These are phyloP conservation scores for Cavenderia fasciculata DNA, from an alignment of 78 protist genomes.

Conservation along the genomic window DNA sequence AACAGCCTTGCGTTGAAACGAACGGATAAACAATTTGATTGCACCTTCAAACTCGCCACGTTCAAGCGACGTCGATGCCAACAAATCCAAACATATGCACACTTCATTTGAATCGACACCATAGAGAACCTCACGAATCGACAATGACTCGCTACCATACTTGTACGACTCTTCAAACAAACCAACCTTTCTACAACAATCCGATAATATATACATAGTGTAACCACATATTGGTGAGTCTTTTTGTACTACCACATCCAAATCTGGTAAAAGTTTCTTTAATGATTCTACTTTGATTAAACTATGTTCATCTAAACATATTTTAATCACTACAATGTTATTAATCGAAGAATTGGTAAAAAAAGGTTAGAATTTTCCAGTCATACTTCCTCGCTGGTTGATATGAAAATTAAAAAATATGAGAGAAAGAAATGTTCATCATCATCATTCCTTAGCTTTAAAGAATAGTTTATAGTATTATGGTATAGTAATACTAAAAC, in stretches of 20 bases:
- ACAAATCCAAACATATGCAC: conserved; percentile 63
- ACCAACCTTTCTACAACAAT: conserved; percentile 41
- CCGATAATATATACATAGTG: conserved; percentile 59
- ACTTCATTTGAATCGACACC: conserved; percentile 65
- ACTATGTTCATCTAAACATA: conserved; percentile 54
- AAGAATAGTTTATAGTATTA: too few relatives aligned
- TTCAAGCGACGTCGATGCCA: conserved; percentile 4
- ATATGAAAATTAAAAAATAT: background rate
- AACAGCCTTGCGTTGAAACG: conserved; percentile 27
- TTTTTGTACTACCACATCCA: conserved; percentile 42
- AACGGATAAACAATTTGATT: conserved; percentile 7
- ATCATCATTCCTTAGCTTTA: background rate
- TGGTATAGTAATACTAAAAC: too few relatives aligned
- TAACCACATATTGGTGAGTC: conserved; percentile 74
- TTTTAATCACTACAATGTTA: conserved; percentile 16
- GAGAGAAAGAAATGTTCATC: background rate
- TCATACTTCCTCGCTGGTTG: background rate
- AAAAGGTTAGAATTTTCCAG: background rate
- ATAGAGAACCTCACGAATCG: conserved; percentile 32
- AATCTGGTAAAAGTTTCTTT: conserved; percentile 6
- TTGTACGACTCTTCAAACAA: conserved; percentile 39
- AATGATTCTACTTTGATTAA: conserved; percentile 20
- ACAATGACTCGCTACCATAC: conserved; percentile 43
- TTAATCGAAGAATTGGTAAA: background rate
- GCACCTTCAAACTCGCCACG: background rate